These are phyloP conservation scores for Elsinoe fawcettii DNA, from an alignment of 2,329 filamentous ascomycete species.

Conservation along the genomic window DNA sequence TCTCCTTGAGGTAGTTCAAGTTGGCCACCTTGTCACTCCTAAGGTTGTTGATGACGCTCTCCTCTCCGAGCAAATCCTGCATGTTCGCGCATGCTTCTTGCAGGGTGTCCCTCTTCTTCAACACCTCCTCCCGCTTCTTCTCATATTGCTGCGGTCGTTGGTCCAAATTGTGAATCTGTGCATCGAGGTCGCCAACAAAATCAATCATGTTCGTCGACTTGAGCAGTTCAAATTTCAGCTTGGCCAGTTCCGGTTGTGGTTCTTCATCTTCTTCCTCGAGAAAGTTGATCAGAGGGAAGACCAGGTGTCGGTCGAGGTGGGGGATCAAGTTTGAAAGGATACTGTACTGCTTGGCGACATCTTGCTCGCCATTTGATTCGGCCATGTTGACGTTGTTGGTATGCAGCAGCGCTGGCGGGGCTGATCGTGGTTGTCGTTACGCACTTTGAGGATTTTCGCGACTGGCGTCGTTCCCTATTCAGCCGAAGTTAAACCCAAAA, in stretches of 20 bases:
- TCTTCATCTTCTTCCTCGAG: constrained; percentile 71
- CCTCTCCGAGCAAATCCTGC: constrained; percentile 73
- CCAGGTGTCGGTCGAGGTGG: constrained; percentile 89
- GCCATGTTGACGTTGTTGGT: constrained; percentile 31
- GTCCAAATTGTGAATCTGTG: constrained; percentile 74
- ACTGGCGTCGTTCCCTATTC: background rate
- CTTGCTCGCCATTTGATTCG: constrained; percentile 33
- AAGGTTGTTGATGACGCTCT: constrained; percentile 83
- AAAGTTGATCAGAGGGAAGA: constrained; percentile 95
- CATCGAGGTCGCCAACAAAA: constrained; percentile 87
- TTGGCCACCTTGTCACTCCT: constrained; percentile 97
- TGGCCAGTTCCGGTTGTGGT: constrained; percentile 63
- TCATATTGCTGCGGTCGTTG: constrained; percentile 76
- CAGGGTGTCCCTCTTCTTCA: constrained; percentile 72
- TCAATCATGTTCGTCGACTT: constrained; percentile 99
- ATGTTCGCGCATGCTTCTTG: constrained; percentile 86
- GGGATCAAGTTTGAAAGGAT: constrained; percentile 83
- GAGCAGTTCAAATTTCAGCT: constrained; percentile 86
- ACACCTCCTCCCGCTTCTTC: constrained; percentile 81
- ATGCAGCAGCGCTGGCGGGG: constrained; percentile 17
- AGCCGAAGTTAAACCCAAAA: constrained; percentile 13
- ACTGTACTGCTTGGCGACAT: constrained; percentile 64
- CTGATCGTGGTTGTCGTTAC: background rate
- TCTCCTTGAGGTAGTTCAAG: constrained; percentile 94
- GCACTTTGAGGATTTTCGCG: constrained; percentile 16